Evolutionary conservation across 345 rosid species (phyloP), one percentile per base, ranked within the genome.

Genomic region (Mercurialis annua): DNA sequence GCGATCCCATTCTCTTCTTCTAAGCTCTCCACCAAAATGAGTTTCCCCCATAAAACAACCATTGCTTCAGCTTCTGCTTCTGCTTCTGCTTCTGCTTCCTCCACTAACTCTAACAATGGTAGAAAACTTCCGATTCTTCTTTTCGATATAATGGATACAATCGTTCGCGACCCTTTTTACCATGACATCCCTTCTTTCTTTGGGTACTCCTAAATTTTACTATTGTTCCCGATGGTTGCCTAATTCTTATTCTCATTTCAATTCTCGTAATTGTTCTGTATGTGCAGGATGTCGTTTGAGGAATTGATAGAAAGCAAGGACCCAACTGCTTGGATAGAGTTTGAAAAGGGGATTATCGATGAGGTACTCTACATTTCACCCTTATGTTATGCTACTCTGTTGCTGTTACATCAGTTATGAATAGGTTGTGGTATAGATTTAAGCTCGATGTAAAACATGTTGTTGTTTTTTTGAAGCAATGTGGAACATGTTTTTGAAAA

Each of bases 131-230:
- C 98, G n/a, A 56, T 93, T 1, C 76, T 93, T 80, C 94, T 93
- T 51, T 90, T 93, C 66, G 97, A 90, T 77, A 83, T 93, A 64
- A 93, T 93, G 98, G 97, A 90, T 86, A 93, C 97, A 40, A 78
- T 90, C 59, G 98, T 93, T 78, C 96, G 92, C 44, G 98, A 93
- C 77, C 98, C 98, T 47, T 92, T 88, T 76, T 86, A 85, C 81
- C 83, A 86, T 14, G 96, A 93, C 53, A 72, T 93, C 72, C 94
- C 98, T 68, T 73, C 86, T 40, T 92, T 90, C 81, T 92, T 92
- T 48, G 83, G 95, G 95, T 92, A 67, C 34, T 33, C 46, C 7
- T 4, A 10, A 1, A 27, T 24, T 23, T 23, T 30, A 27, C 18
- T 52, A 10, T 18, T 20, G 34, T 55, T 55, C 15, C 15, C 26